Conservation (phyloP, 75 land plant genomes). For the Gnetum montanum region DNA sequence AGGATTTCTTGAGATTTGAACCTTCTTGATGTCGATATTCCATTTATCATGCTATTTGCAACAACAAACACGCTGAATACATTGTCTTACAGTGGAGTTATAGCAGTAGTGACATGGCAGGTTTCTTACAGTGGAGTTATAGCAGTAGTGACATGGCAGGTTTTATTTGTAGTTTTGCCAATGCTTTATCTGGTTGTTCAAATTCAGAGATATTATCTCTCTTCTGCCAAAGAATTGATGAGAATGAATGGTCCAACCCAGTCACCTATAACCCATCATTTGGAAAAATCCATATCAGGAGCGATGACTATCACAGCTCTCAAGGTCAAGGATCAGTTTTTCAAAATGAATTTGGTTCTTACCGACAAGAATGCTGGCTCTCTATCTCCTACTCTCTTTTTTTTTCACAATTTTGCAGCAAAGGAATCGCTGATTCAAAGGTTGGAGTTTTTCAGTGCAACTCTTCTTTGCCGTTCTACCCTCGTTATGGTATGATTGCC, state of each 20-base stretch:
- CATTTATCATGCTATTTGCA: constrained; percentile 9
- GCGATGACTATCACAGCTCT: constrained; percentile 37
- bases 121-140: too few species aligned
- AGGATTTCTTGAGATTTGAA: constrained; percentile 34
- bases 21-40: constrained; percentile 24
- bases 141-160: too few species aligned
- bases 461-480: not conserved
- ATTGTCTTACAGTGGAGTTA: constrained; percentile 16
- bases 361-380: constrained; percentile 26
- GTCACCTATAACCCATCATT: constrained; percentile 32
- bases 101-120: constrained; percentile 29
- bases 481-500: not conserved
- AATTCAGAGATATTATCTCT: constrained; percentile 28
- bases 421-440: constrained; percentile 35
- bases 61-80: constrained; percentile 3
- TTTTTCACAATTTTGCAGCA: constrained; percentile 27
- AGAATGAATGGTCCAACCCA: constrained; percentile 35
- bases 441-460: too few species aligned
- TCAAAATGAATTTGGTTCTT: constrained; percentile 19
- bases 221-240: constrained; percentile 29
- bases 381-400: too few species aligned
- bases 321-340: constrained; percentile 16
- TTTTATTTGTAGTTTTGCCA: constrained; percentile 23
- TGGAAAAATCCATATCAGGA: constrained; percentile 28
- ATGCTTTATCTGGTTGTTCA: constrained; percentile 8